Percentiles rank a stretch among this genome's conserved stretches.
Conservation (phyloP, 768 basidiomycete species). For the Daedaleopsis nitida region DNA sequence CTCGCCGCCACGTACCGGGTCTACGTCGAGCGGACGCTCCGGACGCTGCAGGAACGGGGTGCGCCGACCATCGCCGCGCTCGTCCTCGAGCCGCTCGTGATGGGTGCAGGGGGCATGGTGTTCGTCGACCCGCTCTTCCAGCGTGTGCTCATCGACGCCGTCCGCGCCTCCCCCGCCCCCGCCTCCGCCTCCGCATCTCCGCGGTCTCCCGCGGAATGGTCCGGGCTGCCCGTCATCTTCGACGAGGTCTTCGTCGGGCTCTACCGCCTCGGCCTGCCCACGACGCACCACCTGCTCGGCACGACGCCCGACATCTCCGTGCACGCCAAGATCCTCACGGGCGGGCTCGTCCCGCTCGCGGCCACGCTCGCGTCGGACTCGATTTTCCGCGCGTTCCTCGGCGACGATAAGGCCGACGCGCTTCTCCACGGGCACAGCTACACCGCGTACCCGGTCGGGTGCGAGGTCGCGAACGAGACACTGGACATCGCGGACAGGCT, state of each 20-base stretch:
- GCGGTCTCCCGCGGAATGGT: slow-evolving; percentile 43
- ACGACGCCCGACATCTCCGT: slow-evolving; percentile 85
- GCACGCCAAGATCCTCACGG: slow-evolving; percentile 92
- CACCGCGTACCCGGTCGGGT: slow-evolving; percentile 92
- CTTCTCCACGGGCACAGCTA: slow-evolving; percentile 95
- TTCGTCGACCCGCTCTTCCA: slow-evolving; percentile 98
- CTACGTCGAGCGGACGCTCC: slow-evolving; percentile 58
- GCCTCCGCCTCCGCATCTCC: slow-evolving; percentile 27
- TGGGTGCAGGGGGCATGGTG: slow-evolving; percentile 97
- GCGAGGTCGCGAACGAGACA: slow-evolving; percentile 85
- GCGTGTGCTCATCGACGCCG: slow-evolving; percentile 78
- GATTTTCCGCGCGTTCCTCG: slow-evolving; percentile 80
- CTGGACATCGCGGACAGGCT: slow-evolving; percentile 64
- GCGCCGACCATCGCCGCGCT: slow-evolving; percentile 63
- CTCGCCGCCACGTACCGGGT: slow-evolving; percentile 65
- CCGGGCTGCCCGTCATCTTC: slow-evolving; percentile 86
- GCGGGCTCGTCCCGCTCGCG: slow-evolving; percentile 86
- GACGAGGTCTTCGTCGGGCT: slow-evolving; percentile 96
- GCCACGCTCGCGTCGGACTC: slow-evolving; percentile 80
- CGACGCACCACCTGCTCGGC: slow-evolving; percentile 65
- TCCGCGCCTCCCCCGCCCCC: slow-evolving; percentile 50
- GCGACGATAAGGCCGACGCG: slow-evolving; percentile 78
- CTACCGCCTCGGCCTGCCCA: slow-evolving; percentile 80
- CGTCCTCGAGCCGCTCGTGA: slow-evolving; percentile 87
- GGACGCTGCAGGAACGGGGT: slow-evolving; percentile 43